phyloP scores from a whole-genome alignment of 306 rosid species.

The Heteromeles arbutifolia region DNA sequence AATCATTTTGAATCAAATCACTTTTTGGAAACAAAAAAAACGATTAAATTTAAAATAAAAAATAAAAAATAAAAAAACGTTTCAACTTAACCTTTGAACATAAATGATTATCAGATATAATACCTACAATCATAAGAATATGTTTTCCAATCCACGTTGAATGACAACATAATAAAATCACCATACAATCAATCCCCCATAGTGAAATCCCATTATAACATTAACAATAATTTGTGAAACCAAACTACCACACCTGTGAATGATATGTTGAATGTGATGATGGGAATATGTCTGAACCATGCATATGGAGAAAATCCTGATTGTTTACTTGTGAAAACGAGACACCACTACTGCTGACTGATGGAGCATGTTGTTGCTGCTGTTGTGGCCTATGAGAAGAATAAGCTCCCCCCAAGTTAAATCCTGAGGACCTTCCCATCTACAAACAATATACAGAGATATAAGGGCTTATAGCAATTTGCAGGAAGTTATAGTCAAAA shows the following conservation, averaged over 20 bases:
- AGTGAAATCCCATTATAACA: not conserved
- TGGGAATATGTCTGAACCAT: slow-evolving; percentile 86
- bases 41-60: not conserved
- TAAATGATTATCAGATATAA: not conserved
- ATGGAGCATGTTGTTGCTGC: slow-evolving; percentile 79
- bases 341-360: slow-evolving; percentile 69
- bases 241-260: slow-evolving; percentile 61
- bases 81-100: not conserved
- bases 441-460: slow-evolving; percentile 31
- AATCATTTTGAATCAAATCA: not conserved
- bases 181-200: not conserved
- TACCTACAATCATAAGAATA: not conserved
- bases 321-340: slow-evolving; percentile 82
- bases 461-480: not conserved
- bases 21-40: not conserved
- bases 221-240: not conserved
- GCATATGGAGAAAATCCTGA: slow-evolving; percentile 89
- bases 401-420: slow-evolving; percentile 70
- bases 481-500: not conserved
- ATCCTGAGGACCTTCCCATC: slow-evolving; percentile 96
- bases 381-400: slow-evolving; percentile 84
- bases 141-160: not conserved
- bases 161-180: not conserved
- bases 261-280: slow-evolving; percentile 86
- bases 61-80: not conserved